Conservation (phyloP, 176 grass and related monocot species). For the Triticum timopheevii region DNA sequence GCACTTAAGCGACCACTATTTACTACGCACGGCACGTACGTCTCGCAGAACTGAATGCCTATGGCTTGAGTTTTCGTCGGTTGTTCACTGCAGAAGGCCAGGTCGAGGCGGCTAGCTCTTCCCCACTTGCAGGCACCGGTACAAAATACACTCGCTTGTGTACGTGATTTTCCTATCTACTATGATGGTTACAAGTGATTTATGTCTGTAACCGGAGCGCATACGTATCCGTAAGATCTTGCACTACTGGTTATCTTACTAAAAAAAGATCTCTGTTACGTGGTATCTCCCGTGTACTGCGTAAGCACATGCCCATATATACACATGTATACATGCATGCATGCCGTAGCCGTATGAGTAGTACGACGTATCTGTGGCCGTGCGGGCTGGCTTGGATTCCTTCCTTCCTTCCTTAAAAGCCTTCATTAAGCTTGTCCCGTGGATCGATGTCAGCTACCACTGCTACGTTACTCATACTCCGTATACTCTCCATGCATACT, state of each 20-base stretch:
- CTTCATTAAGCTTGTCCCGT: not conserved
- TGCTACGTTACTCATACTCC: too few species aligned
- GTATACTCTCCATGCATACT: too few species aligned
- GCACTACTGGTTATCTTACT: not conserved
- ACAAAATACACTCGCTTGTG: too few species aligned
- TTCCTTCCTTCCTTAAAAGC: not conserved
- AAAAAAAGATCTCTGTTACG: not conserved
- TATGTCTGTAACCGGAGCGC: not conserved
- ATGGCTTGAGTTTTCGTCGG: not conserved
- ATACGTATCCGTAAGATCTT: not conserved
- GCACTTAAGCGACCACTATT: not conserved
- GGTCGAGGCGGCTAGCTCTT: not conserved
- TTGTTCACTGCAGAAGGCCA: not conserved
- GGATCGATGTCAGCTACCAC: not conserved
- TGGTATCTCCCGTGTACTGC: not conserved
- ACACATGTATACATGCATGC: not conserved
- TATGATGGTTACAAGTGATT: not conserved
- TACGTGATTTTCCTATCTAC: not conserved
- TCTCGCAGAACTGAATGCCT: not conserved
- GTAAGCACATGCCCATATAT: not conserved
- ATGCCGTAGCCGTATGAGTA: not conserved
- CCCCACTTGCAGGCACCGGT: too few species aligned
- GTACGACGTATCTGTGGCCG: not conserved
- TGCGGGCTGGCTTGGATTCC: not conserved
- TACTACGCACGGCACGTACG: not conserved